These are phyloP conservation scores for Arctium minus DNA, from an alignment of 129 eudicot species.

Conservation along the genomic window DNA sequence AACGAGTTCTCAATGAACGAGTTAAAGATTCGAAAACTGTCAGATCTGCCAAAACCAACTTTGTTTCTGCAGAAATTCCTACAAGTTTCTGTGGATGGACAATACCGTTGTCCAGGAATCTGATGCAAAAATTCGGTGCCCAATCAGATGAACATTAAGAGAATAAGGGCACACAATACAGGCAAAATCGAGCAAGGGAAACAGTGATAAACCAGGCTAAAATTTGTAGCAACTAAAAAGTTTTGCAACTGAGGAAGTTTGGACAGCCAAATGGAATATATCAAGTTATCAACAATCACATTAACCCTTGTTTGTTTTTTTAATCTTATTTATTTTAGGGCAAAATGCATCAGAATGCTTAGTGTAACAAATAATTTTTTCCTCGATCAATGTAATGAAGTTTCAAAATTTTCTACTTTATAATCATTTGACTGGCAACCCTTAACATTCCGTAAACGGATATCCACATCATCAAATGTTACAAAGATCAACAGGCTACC, in stretches of 20 bases:
- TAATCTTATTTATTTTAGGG: too few relatives aligned
- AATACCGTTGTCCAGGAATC: conserved; percentile 55
- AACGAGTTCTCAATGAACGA: conserved; percentile 46
- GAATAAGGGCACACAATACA: background rate
- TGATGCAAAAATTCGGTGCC: conserved; percentile 9
- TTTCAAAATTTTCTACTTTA: background rate
- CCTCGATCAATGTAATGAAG: background rate
- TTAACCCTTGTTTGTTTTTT: too few relatives aligned
- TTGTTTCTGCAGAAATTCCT: conserved; percentile 51
- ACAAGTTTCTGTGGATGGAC: conserved; percentile 37
- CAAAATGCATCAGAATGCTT: too few relatives aligned
- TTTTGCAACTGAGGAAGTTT: too few relatives aligned
- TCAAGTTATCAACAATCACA: too few relatives aligned
- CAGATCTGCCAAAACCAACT: conserved; percentile 24
- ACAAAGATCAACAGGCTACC: background rate
- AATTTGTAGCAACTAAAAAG: too few relatives aligned
- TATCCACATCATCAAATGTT: background rate
- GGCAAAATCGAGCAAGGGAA: background rate
- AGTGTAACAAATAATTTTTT: too few relatives aligned
- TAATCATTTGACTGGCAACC: background rate
- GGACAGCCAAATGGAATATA: too few relatives aligned
- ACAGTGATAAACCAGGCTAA: too few relatives aligned
- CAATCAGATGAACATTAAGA: background rate
- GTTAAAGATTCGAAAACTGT: conserved; percentile 31
- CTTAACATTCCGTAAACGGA: background rate